Conservation (phyloP, 2,329 filamentous ascomycete genomes). For the Septoria linicola region DNA sequence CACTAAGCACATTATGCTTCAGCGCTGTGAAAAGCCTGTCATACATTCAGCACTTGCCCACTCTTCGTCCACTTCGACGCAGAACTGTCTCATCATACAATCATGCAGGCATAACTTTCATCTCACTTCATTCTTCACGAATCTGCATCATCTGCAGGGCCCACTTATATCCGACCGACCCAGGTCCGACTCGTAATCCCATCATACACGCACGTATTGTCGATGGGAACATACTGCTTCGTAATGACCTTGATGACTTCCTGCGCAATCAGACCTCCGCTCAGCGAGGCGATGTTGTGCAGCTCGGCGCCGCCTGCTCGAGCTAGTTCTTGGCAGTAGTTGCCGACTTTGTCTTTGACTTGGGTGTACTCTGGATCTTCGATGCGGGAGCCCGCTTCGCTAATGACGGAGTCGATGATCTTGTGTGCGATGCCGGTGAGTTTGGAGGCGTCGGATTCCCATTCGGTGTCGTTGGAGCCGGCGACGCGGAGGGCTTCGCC, state of each 20-base stretch:
- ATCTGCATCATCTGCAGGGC: not conserved
- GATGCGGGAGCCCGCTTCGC: slow-evolving; percentile 42
- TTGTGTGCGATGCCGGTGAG: slow-evolving; percentile 46
- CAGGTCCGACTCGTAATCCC: slow-evolving; percentile 56
- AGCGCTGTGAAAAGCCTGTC: too few relatives aligned
- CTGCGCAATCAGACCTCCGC: slow-evolving; percentile 92
- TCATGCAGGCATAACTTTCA: not conserved
- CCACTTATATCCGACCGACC: slow-evolving; percentile 28
- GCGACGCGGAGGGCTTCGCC: slow-evolving; percentile 40
- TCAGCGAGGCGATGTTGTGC: slow-evolving; percentile 85
- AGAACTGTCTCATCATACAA: not conserved
- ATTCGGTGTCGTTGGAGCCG: slow-evolving; percentile 36
- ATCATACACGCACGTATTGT: slow-evolving; percentile 64
- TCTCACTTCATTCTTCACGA: not conserved
- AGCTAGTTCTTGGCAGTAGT: slow-evolving; percentile 51
- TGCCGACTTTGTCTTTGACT: slow-evolving; percentile 38
- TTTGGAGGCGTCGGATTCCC: slow-evolving; percentile 42
- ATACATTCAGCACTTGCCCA: too few relatives aligned
- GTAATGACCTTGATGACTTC: slow-evolving; percentile 88
- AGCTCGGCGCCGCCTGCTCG: slow-evolving; percentile 81
- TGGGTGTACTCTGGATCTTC: slow-evolving; percentile 45
- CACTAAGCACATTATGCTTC: too few relatives aligned
- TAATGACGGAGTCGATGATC: slow-evolving; percentile 45
- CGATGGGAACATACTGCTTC: slow-evolving; percentile 64
- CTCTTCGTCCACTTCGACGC: too few relatives aligned